These are phyloP conservation scores for Achaetomiella virescens DNA, from an alignment of 495 filamentous ascomycete genomes.

Conservation along the genomic window DNA sequence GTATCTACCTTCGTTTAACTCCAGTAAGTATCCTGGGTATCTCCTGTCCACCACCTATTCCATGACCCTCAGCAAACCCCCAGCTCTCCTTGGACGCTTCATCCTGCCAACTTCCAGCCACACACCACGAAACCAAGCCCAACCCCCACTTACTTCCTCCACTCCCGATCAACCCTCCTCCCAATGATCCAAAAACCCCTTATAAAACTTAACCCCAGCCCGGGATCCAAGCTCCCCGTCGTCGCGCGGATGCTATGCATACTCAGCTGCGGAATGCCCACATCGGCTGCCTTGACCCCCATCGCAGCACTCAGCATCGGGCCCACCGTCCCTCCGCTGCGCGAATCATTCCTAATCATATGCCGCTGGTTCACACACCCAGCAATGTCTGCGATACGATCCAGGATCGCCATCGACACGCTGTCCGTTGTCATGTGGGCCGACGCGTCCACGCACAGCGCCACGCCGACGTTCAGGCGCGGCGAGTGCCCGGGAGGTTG, in stretches of 20 bases:
- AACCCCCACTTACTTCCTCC: constrained; percentile 33
- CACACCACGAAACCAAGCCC: not conserved
- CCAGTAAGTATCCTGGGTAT: too few relatives aligned
- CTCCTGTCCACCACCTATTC: too few relatives aligned
- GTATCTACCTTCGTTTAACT: too few relatives aligned
- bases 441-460: constrained; percentile 79
- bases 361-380: constrained; percentile 75
- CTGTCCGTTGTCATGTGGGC: constrained; percentile 91
- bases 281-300: constrained; percentile 81
- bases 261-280: constrained; percentile 83
- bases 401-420: constrained; percentile 69
- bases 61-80: too few relatives aligned
- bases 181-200: constrained; percentile 85
- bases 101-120: not conserved
- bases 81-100: not conserved
- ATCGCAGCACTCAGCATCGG: constrained; percentile 78
- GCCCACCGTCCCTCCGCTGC: constrained; percentile 90
- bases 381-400: constrained; percentile 63
- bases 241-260: constrained; percentile 96
- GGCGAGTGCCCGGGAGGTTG: constrained; percentile 84
- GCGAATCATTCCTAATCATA: constrained; percentile 87
- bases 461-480: constrained; percentile 80
- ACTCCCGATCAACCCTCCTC: constrained; percentile 82
- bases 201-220: constrained; percentile 80
- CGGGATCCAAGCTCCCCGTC: constrained; percentile 79